phyloP scores from a whole-genome alignment of 1,284 basidiomycete genomes.

The Flammula alnicola region DNA sequence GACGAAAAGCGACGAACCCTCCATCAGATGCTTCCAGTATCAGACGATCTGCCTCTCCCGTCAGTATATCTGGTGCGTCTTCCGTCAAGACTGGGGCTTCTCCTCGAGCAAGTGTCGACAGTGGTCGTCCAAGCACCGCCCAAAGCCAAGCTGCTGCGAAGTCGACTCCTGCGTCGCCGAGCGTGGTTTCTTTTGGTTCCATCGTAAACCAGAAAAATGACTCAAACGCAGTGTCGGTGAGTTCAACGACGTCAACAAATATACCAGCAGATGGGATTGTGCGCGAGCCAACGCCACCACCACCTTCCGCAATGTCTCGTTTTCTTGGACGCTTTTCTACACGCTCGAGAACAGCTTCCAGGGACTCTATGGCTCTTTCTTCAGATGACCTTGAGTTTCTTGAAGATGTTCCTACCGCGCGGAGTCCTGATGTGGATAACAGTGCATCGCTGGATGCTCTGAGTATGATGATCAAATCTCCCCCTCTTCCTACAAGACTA shows the following conservation, averaged over 20 bases:
- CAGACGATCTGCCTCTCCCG: conserved; percentile 30
- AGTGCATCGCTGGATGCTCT: conserved; percentile 39
- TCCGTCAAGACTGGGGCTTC: conserved; percentile 23
- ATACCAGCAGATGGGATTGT: conserved; percentile 16
- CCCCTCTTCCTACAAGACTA: conserved; percentile 49
- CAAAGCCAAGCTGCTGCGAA: conserved; percentile 7
- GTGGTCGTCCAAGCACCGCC: conserved; percentile 7
- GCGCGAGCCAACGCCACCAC: conserved; percentile 24
- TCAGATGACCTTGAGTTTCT: conserved; percentile 76
- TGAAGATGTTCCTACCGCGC: conserved; percentile 71
- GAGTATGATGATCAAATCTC: conserved; percentile 44
- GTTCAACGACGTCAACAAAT: conserved; percentile 1
- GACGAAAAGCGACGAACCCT: conserved; percentile 41
- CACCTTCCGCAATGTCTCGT: conserved; percentile 69
- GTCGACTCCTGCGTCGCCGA: conserved; percentile 13
- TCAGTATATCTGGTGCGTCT: conserved; percentile 12
- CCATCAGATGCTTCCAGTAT: conserved; percentile 14
- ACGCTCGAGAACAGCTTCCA: conserved; percentile 39
- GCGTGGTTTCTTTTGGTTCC: conserved; percentile 6
- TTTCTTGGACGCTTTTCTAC: conserved; percentile 70
- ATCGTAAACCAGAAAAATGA: conserved; percentile 6
- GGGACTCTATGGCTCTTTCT: conserved; percentile 64
- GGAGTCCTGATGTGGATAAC: conserved; percentile 46
- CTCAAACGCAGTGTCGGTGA: conserved; percentile 4
- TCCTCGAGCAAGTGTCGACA: conserved; percentile 30